A percentile compares a stretch with the other conserved stretches of the same genome.
phyloP scores from a whole-genome alignment of 78 protist species.

The Dictyostelium capitatum region DNA sequence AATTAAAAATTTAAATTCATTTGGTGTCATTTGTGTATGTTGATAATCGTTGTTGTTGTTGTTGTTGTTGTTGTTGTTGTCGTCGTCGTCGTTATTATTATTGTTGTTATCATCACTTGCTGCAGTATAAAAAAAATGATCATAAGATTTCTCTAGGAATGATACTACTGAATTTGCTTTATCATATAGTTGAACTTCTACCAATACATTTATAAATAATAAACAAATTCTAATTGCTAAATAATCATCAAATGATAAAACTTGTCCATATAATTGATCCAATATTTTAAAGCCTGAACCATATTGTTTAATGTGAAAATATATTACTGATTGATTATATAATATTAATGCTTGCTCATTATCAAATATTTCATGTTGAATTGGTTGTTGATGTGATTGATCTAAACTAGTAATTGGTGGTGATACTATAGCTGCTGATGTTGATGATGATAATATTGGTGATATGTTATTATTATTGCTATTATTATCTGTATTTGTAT shows the following conservation, averaged over 20 bases:
- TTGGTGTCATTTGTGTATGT: constrained; percentile 57
- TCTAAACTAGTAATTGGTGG: neutral
- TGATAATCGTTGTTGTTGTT: neutral
- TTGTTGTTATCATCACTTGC: neutral
- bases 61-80: neutral
- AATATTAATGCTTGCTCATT: constrained; percentile 58
- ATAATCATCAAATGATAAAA: constrained; percentile 62
- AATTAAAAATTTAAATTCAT: constrained; percentile 58
- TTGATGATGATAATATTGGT: constrained; percentile 17
- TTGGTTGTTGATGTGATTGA: neutral
- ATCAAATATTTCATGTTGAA: constrained; percentile 29
- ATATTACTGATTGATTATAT: constrained; percentile 68
- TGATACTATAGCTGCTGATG: neutral
- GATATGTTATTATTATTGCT: neutral
- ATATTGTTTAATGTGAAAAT: constrained; percentile 27
- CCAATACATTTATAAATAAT: constrained; percentile 23
- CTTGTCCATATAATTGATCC: constrained; percentile 35
- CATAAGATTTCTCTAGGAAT: constrained; percentile 31
- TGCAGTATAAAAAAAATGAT: constrained; percentile 35
- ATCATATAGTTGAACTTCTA: constrained; percentile 48
- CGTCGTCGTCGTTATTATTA: too few species aligned
- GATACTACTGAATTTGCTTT: constrained; percentile 37
- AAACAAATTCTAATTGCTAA: constrained; percentile 61
- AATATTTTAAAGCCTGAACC: neutral
- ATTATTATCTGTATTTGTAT: neutral